Base-by-base conservation (phyloP, 148 eudicot species). In the Spergularia marina region DNA sequence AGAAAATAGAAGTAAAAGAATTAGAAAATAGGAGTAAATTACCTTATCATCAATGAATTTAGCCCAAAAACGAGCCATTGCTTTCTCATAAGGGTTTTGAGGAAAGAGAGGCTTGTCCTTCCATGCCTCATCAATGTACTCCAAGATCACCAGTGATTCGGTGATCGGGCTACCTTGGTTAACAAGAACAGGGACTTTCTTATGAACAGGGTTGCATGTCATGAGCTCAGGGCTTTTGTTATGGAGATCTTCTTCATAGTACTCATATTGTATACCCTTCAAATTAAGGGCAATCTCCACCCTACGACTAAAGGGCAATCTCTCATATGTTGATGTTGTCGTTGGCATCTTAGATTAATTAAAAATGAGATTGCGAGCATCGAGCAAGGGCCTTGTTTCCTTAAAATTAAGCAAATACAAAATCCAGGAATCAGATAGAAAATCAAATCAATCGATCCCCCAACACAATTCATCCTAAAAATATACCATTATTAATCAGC, bases 11-110 rank as follows among this genome's bases (percentile, higher is more conserved):
- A 56, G 13, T 65, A 1, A 36, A 65, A 39, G 3, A 41, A 44
- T 47, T 5, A 10, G 20, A 47, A 41, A 11, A 25, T 12, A 30
- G 0, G 4, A 18, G 36, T 10, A 6, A 14, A n/a, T 49, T 67
- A 82, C 85, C 82, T 78, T 78, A 1, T 78, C 82, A 75, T 82
- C 85, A 40, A 79, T 72, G 41, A 76, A 76, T 10, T 71, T 61
- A 54, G 77, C 82, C 85, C 82, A 83, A 12, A 83, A 83, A 2
- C 85, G 82, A 13, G 82, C 82, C 66, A 71, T 75, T n/a, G 84
- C 84, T 44, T 76, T 61, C 1, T 78, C 79, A 75, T 63, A 81
- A 16, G 84, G 82, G 1, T 77, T 18, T 54, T 53, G 40, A 20
- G 86, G 86, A 55, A 84, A 52, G 68, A 83, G 14, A 10, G 83